A percentile compares a stretch with the other conserved stretches of the same genome.
Evolutionary conservation across 208 protist species (phyloP).

Genomic region (Leishmania lainsoni): DNA sequence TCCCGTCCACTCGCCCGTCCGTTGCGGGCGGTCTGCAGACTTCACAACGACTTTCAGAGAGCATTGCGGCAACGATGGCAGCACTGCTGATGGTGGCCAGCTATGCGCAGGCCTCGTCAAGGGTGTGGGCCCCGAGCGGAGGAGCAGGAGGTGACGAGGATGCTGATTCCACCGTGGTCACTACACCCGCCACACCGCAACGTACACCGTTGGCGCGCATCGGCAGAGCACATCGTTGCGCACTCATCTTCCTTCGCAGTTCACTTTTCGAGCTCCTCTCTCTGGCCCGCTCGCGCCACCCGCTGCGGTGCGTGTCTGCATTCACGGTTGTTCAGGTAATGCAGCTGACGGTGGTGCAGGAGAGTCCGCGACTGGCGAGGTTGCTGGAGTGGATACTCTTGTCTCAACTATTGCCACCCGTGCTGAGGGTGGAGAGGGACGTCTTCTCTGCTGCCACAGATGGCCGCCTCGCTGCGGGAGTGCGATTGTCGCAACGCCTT

Average conservation of each 20-base stretch:
- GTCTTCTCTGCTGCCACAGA: background rate
- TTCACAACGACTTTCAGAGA: background rate
- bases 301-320: background rate
- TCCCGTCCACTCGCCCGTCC: background rate
- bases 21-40: background rate
- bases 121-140: slow-evolving; percentile 10
- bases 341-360: slow-evolving; percentile 5
- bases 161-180: background rate
- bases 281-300: background rate
- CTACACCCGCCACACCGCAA: background rate
- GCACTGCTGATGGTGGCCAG: slow-evolving; percentile 15
- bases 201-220: background rate
- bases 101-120: slow-evolving; percentile 18
- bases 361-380: background rate
- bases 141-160: background rate
- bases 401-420: background rate
- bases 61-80: background rate
- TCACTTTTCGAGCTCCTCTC: background rate
- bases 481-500: background rate
- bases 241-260: slow-evolving; percentile 6
- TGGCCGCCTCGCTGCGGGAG: background rate
- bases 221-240: background rate
- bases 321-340: slow-evolving; percentile 1
- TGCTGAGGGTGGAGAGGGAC: background rate
- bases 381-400: slow-evolving; percentile 1